phyloP scores from a whole-genome alignment of 1,284 basidiomycete species.

The Volvariella surrecta region DNA sequence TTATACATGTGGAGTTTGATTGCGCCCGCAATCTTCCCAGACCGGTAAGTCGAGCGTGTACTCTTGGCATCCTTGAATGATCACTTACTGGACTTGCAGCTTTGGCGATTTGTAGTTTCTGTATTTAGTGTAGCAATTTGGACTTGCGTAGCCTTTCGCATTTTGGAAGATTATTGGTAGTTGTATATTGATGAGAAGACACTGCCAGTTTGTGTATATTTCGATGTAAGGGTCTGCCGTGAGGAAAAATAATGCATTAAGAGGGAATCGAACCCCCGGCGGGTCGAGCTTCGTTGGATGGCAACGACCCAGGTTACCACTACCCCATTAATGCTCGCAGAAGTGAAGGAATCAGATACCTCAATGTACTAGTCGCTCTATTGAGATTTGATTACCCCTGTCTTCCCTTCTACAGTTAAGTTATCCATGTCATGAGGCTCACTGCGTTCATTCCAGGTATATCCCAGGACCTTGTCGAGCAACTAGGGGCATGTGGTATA shows the following conservation, averaged over 20 bases:
- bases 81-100: no score
- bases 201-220: no score
- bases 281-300: conserved; percentile 35
- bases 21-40: conserved; percentile 86
- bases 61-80: no score
- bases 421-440: conserved; percentile 29
- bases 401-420: no score
- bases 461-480: conserved; percentile 20
- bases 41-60: conserved; percentile 65
- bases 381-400: no score
- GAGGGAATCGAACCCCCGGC: conserved; percentile 75
- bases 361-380: no score
- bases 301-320: conserved; percentile 6
- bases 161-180: no score
- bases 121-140: no score
- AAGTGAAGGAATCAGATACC: conserved; percentile 4
- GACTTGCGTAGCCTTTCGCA: no score
- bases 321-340: conserved; percentile 7
- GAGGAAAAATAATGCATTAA: conserved; percentile 57
- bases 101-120: no score
- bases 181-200: no score
- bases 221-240: no score
- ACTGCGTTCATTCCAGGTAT: conserved; percentile 23
- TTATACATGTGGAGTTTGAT: conserved; percentile 89
- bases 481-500: conserved; percentile 35